phyloP scores from a whole-genome alignment of 2,329 filamentous ascomycete species.

The Colletotrichum lini region DNA sequence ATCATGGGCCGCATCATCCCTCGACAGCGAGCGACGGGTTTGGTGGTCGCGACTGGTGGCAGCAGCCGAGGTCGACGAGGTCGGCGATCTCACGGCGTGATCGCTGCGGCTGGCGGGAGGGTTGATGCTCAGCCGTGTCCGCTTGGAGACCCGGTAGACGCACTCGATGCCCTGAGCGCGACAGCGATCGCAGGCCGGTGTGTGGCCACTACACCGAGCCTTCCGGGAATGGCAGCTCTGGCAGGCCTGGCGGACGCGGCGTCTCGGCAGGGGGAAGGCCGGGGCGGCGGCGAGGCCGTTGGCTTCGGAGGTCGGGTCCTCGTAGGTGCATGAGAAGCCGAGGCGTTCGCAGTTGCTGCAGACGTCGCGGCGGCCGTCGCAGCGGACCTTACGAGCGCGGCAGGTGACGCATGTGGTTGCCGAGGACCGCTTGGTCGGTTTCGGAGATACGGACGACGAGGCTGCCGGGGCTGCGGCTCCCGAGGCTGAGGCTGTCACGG shows the following conservation, averaged over 20 bases:
- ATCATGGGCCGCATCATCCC: conserved; percentile 34
- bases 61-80: conserved; percentile 25
- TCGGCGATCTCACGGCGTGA: conserved; percentile 27
- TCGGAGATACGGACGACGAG: conserved; percentile 41
- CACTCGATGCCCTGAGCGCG: conserved; percentile 69
- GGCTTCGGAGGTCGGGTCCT: conserved; percentile 60
- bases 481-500: conserved; percentile 37
- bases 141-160: conserved; percentile 66
- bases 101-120: conserved; percentile 22
- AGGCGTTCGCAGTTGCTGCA: conserved; percentile 73
- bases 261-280: conserved; percentile 57
- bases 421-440: conserved; percentile 56
- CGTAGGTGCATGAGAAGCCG: conserved; percentile 71
- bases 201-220: conserved; percentile 71
- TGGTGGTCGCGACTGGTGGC: conserved; percentile 26
- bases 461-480: conserved; percentile 20
- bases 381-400: conserved; percentile 71
- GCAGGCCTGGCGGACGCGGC: conserved; percentile 70
- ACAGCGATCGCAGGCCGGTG: conserved; percentile 68
- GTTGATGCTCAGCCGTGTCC: conserved; percentile 44
- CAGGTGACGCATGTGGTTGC: conserved; percentile 69
- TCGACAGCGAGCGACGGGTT: conserved; percentile 29
- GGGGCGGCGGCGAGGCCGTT: conserved; percentile 54
- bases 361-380: conserved; percentile 66
- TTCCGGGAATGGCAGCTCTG: conserved; percentile 72